Evolutionary conservation across 805 yeast genomes (phyloP), one percentile per base, ranked within the genome.

Genomic region (Barnettozyma sp.): DNA sequence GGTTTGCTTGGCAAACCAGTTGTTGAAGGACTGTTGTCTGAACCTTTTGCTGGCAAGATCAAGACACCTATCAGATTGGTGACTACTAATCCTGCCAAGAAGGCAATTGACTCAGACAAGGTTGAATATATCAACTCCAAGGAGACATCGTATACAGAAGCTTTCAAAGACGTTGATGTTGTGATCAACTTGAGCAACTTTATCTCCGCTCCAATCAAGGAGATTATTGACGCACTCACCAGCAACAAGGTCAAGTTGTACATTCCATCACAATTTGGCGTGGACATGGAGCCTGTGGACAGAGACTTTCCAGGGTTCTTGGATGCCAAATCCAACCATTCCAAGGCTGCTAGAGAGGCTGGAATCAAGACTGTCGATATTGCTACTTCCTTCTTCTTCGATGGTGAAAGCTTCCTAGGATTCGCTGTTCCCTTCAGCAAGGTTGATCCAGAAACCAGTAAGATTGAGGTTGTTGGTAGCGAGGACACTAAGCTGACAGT

Each of bases 241-340:
- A 55, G 49, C 21, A 63, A 60, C 34, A 66, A 68, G 43, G 73
- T 75, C 33, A 68, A 69, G 49, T 49, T 73, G 22, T 76, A 65
- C 57, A 67, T 76, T 43, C 80, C 82, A 22, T 69, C 79, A 3
- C 82, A 76, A 46, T 78, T 71, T 46, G 86, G 84, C 26, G 46
- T 62, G 16, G 75, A 73, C 36, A 33, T 65, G 13, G 50, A 43
- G 3, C 57, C 49, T 7, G 52, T 52, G 15, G 46, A 46, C 4
- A 39, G 44, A 15, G 26, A 35, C 16, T 51, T 63, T 16, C 68
- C 73, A 6, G 62, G 59, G 1, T 57, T 70, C 37, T 36, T 56
- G 5, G 47, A 31, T 2, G 10, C 38, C 14, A 27, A 27, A 21
- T 3, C 14, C 7, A 7, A 27, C 3, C 73, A 71, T 45, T 49